A percentile compares a stretch with the other conserved stretches of the same genome.
These are phyloP conservation scores for Jamesozyma jinghongensis DNA, from an alignment of 805 yeast genomes.

Conservation along the genomic window DNA sequence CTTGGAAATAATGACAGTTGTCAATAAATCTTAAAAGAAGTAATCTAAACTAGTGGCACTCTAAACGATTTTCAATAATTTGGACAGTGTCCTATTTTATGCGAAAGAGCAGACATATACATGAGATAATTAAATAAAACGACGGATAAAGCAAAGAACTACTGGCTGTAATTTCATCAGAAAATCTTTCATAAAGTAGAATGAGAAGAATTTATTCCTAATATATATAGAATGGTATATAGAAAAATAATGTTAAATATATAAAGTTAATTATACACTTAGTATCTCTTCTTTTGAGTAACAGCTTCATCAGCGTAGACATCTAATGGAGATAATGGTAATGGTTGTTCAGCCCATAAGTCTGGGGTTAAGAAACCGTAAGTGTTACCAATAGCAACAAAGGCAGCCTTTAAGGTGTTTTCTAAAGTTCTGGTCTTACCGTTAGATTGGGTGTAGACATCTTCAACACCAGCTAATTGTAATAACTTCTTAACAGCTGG, in stretches of 20 bases:
- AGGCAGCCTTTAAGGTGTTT: slow-evolving; percentile 99
- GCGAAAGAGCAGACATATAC: too few species aligned
- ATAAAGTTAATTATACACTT: slow-evolving; percentile 26
- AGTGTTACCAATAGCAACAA: slow-evolving; percentile 99
- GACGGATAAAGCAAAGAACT: not conserved
- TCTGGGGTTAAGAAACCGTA: slow-evolving; percentile 99
- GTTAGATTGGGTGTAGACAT: slow-evolving; percentile 96
- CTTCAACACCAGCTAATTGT: slow-evolving; percentile 99
- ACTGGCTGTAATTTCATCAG: too few species aligned
- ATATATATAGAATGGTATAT: too few species aligned
- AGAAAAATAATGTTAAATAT: too few species aligned
- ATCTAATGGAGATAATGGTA: slow-evolving; percentile 90
- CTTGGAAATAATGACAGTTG: too few species aligned
- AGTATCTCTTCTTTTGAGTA: slow-evolving; percentile 67
- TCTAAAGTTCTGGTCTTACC: slow-evolving; percentile 99
- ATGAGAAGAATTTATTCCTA: too few species aligned
- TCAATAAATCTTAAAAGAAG: too few species aligned
- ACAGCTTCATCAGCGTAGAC: slow-evolving; percentile 81
- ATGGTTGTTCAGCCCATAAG: slow-evolving; percentile 86
- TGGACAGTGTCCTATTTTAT: too few species aligned
- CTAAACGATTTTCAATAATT: too few species aligned
- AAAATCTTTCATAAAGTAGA: not conserved
- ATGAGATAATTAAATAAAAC: too few species aligned
- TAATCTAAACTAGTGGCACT: too few species aligned
- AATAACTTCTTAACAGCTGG: slow-evolving; percentile 98